phyloP scores from a whole-genome alignment of 116 monocot species.

The Phalaenopsis hybrid region DNA sequence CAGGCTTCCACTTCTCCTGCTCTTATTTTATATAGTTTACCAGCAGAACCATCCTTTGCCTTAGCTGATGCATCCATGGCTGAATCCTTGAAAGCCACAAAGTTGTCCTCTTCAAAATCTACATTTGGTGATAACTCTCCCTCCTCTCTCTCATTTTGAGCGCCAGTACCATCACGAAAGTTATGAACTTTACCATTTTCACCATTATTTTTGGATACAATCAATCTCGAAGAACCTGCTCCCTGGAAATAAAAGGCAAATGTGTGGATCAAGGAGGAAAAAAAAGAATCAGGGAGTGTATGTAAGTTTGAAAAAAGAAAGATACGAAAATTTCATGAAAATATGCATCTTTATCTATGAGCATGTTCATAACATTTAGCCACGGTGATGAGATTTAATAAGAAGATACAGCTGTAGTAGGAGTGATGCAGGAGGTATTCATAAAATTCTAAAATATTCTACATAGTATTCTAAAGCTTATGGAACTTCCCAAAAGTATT shows the following conservation, averaged over 20 bases:
- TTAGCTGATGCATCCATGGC: conserved; percentile 10
- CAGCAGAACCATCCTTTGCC: conserved; percentile 7
- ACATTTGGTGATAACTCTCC: conserved; percentile 40
- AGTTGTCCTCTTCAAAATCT: conserved; percentile 44
- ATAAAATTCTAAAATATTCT: not conserved
- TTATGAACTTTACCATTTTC: conserved; percentile 17
- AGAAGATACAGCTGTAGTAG: not conserved
- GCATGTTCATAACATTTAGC: not conserved
- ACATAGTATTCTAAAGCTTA: not conserved
- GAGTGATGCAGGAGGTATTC: not conserved
- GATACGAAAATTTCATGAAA: not conserved
- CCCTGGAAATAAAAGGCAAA: conserved; percentile 14
- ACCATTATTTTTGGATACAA: conserved; percentile 16
- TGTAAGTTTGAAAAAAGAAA: not conserved
- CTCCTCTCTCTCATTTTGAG: conserved; percentile 40
- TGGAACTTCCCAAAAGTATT: not conserved
- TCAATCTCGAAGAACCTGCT: conserved; percentile 15
- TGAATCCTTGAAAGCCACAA: conserved; percentile 26
- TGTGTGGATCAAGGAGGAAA: not conserved
- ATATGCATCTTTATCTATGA: not conserved
- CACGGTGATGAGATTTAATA: not conserved
- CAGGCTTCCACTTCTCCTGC: conserved; percentile 24
- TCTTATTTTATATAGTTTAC: conserved; percentile 15
- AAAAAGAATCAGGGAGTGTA: not conserved
- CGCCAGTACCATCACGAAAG: conserved; percentile 13